Conservation (phyloP, 73 alveolate genomes). For the Paramecium pentaurelia region DNA sequence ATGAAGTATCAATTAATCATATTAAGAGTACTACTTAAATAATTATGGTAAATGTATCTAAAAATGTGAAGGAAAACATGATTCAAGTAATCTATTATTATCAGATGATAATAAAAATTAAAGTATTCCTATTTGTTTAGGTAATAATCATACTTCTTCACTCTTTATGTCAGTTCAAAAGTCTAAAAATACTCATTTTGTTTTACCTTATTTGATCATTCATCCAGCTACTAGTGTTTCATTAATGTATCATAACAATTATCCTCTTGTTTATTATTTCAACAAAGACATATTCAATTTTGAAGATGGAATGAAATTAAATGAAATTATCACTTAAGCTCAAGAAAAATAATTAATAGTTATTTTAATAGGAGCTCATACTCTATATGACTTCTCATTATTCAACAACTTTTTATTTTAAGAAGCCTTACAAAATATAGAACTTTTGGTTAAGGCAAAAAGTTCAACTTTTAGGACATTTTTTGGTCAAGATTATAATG, state of each 20-base stretch:
- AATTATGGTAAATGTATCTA: background rate
- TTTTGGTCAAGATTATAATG: background rate
- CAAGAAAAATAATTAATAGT: background rate
- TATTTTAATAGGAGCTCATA: background rate
- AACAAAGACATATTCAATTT: background rate
- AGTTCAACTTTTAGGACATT: background rate
- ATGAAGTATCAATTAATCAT: background rate
- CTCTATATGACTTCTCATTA: background rate
- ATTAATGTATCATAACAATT: background rate
- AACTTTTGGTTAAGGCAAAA: background rate
- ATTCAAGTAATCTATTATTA: background rate
- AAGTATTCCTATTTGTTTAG: background rate
- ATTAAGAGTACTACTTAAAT: conserved; percentile 19
- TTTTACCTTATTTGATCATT: background rate
- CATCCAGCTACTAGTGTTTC: background rate
- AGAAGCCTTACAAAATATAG: background rate
- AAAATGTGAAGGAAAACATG: conserved; percentile 29
- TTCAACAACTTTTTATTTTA: background rate
- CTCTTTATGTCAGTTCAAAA: background rate
- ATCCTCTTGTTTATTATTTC: background rate
- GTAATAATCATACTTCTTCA: background rate
- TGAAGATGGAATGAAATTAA: background rate
- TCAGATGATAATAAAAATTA: conserved; percentile 3
- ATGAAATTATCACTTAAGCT: background rate
- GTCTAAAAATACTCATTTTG: background rate